Evolutionary conservation across 257 asterid species (phyloP).

Genomic region (Ilex aquifolium): DNA sequence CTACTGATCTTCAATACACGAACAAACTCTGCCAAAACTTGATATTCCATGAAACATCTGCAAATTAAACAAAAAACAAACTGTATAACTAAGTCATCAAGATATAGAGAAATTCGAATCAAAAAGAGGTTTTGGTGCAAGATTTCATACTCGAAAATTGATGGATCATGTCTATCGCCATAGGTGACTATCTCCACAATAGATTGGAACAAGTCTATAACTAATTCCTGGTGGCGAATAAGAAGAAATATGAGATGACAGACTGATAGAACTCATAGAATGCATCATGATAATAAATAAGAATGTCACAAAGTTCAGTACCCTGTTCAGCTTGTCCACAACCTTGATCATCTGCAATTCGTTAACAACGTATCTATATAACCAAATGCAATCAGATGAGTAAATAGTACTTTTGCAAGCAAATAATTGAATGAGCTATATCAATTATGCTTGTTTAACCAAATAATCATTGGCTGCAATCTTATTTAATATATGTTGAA

Average conservation of each 20-base stretch:
- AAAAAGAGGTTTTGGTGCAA: neutral
- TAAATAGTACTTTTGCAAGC: neutral
- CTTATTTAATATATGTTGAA: no score
- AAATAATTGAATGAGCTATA: no score
- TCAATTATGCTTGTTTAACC: no score
- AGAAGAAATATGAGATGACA: neutral
- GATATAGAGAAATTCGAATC: neutral
- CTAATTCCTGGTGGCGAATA: conserved; percentile 9
- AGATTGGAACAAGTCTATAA: conserved; percentile 16
- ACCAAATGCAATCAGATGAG: neutral
- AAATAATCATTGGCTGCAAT: no score
- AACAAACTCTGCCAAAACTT: conserved; percentile 17
- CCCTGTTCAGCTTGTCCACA: conserved; percentile 16
- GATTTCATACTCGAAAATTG: conserved; percentile 14
- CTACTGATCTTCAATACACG: conserved; percentile 10
- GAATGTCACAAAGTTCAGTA: neutral
- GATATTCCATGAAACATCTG: conserved; percentile 23
- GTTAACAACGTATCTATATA: conserved; percentile 5
- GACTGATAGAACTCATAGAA: neutral
- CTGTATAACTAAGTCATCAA: neutral
- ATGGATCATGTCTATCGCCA: conserved; percentile 15
- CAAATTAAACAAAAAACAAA: neutral
- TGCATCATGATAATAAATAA: neutral
- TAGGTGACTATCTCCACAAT: conserved; percentile 19
- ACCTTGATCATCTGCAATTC: conserved; percentile 11